Evolutionary conservation across 768 basidiomycete species (phyloP).

Genomic region (Suillus brevipes): DNA sequence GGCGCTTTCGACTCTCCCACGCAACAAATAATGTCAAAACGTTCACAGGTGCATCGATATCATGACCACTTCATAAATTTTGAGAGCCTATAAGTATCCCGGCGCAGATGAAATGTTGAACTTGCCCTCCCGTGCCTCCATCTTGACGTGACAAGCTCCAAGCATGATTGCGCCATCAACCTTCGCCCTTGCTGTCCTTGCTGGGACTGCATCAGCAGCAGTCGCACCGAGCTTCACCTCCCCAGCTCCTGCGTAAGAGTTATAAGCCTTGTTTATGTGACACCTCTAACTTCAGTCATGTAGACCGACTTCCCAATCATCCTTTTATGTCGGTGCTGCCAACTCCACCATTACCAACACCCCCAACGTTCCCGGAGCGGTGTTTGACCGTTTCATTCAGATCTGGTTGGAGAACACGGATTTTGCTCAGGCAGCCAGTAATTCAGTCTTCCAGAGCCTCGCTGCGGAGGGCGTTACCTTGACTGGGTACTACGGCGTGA

Average conservation of each 20-base stretch:
- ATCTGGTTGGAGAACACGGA: slow-evolving; percentile 70
- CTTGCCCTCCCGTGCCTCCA: neutral
- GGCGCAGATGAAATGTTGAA: neutral
- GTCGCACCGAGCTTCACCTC: slow-evolving; percentile 28
- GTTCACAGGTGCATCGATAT: neutral
- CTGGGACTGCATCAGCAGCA: slow-evolving; percentile 24
- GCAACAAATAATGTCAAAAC: neutral
- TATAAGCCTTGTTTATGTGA: neutral
- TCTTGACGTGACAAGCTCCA: neutral
- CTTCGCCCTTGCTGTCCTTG: slow-evolving; percentile 16
- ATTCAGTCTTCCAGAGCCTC: slow-evolving; percentile 37
- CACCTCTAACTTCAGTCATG: slow-evolving; percentile 8
- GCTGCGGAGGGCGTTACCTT: slow-evolving; percentile 51
- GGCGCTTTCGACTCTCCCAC: neutral
- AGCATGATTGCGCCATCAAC: slow-evolving; percentile 18
- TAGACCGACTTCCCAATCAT: slow-evolving; percentile 30
- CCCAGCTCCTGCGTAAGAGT: slow-evolving; percentile 29
- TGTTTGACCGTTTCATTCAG: slow-evolving; percentile 49
- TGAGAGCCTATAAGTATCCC: slow-evolving; percentile 2
- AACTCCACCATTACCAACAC: slow-evolving; percentile 45
- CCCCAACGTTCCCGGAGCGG: slow-evolving; percentile 40
- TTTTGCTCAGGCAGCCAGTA: slow-evolving; percentile 34
- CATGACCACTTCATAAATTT: neutral
- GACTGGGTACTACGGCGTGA: slow-evolving; percentile 47
- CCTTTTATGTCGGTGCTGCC: slow-evolving; percentile 43